A percentile compares a stretch with the other conserved stretches of the same genome.
Evolutionary conservation across 371 early-diverging fungal species (phyloP).

Genomic region (Rhizopus arrhizus): DNA sequence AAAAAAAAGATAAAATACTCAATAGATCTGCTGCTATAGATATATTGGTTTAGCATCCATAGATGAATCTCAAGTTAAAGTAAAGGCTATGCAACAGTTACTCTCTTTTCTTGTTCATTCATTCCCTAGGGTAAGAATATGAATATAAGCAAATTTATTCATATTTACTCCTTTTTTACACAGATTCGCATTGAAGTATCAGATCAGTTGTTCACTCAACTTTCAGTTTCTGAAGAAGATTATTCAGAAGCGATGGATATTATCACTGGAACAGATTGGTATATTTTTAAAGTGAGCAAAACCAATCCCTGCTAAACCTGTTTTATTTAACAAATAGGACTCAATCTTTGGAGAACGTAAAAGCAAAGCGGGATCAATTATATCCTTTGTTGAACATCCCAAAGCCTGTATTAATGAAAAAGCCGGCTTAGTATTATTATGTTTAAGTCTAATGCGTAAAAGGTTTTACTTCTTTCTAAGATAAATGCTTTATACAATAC

Average conservation of each 20-base stretch:
- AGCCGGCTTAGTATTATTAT: not conserved
- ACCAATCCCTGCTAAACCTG: not conserved
- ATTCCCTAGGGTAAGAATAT: constrained; percentile 49
- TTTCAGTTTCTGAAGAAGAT: constrained; percentile 43
- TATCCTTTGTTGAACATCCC: constrained; percentile 42
- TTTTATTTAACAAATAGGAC: constrained; percentile 26
- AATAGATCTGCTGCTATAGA: constrained; percentile 17
- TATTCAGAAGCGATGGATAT: constrained; percentile 47
- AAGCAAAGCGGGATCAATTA: constrained; percentile 35
- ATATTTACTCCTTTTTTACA: not conserved
- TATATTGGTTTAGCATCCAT: constrained; percentile 43
- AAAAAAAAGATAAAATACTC: not conserved
- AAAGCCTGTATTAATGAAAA: constrained; percentile 33
- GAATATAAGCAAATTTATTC: not conserved
- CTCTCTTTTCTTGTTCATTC: constrained; percentile 53
- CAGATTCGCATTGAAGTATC: constrained; percentile 54
- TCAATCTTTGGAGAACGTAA: constrained; percentile 28
- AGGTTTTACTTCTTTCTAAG: no score
- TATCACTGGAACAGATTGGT: constrained; percentile 53
- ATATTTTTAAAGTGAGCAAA: constrained; percentile 7
- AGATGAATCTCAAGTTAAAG: constrained; percentile 29
- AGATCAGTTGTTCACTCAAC: constrained; percentile 54
- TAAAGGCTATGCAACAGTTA: constrained; percentile 49
- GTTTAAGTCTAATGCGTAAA: no score
- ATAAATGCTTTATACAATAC: no score